Conservation (phyloP, 148 eudicot genomes). For the Amaranthus hypochondriacus region DNA sequence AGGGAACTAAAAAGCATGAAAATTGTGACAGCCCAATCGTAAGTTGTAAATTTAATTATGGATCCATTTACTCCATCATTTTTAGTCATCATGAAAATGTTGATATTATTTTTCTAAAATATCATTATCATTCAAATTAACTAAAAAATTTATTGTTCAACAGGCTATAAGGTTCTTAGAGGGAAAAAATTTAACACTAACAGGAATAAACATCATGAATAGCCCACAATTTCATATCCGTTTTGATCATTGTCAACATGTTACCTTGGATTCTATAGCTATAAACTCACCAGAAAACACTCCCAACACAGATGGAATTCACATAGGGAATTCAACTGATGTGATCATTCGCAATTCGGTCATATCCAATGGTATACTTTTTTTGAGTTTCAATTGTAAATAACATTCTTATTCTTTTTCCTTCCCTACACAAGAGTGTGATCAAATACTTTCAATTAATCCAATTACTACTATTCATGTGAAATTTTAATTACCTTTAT, state of each 20-base stretch:
- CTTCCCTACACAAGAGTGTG: no score
- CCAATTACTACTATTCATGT: no score
- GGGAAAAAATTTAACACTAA: conserved; percentile 58
- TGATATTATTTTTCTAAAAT: not conserved
- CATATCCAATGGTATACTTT: conserved; percentile 59
- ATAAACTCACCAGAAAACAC: conserved; percentile 63
- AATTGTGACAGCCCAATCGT: conserved; percentile 96
- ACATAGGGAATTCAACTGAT: conserved; percentile 67
- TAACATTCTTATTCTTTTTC: no score
- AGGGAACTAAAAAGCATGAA: conserved; percentile 60
- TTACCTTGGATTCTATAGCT: conserved; percentile 48
- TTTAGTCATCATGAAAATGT: no score
- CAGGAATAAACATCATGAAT: conserved; percentile 53
- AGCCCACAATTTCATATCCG: conserved; percentile 90
- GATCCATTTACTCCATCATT: no score
- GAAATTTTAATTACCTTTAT: not conserved
- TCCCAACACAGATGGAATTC: conserved; percentile 96
- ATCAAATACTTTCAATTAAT: no score
- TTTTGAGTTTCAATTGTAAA: no score
- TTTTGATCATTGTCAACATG: conserved; percentile 59
- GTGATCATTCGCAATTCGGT: conserved; percentile 64
- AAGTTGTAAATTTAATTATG: conserved; percentile 24
- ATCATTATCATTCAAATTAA: not conserved
- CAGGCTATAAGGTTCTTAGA: conserved; percentile 80
- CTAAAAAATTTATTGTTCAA: not conserved